Base-by-base conservation (phyloP, 352 stramenopile genomes). In the Peronospora belbahrii region DNA sequence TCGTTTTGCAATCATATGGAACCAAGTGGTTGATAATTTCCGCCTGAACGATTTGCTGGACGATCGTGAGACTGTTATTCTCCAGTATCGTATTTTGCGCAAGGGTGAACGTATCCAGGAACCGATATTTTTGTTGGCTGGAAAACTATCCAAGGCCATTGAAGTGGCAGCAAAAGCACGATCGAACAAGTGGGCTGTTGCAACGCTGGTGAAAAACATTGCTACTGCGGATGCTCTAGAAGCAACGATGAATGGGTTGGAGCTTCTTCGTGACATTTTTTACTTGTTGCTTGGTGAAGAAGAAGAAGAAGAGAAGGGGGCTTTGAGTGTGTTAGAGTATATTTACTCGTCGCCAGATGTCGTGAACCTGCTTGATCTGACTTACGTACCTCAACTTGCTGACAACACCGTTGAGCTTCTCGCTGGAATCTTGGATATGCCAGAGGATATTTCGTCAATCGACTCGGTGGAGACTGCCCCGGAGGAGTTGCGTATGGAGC, bases 1-100 rank as follows among this genome's bases (percentile, higher is more conserved):
- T 30, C 83, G 80, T 13, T 91, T 91, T 48, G 78, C 78, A 0
- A 85, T 94, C 35, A 81, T 93, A 20, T 93, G 81, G 81, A 93
- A 93, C 56, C 76, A 93, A 57, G 71, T 89, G 33, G 76, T 93
- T 18, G 85, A 81, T 46, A 90, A 78, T 38, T 93, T 93, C 40
- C 78, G 81, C 3, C 32, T 89, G n/a, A 88, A 86, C 24, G 81
- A 93, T 48, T 45, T 93, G 14, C 51, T 93, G 1, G 81, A 93
- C 18, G 79, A 93, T 28, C 78, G 81, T 25, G 81, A 93, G 49
- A 88, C 79, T 0, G 71, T 87, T 15, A 91, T 93, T 31, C 37
- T 93, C 22, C 81, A 93, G 49, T 93, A 93, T 30, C 74, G 78
- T 9, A 85, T 93, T 27, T 34, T 85, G 13, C 66, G 78, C 31